These are phyloP conservation scores for Pleoardoris graminearum DNA, from an alignment of 2,329 filamentous ascomycete genomes.

Conservation along the genomic window DNA sequence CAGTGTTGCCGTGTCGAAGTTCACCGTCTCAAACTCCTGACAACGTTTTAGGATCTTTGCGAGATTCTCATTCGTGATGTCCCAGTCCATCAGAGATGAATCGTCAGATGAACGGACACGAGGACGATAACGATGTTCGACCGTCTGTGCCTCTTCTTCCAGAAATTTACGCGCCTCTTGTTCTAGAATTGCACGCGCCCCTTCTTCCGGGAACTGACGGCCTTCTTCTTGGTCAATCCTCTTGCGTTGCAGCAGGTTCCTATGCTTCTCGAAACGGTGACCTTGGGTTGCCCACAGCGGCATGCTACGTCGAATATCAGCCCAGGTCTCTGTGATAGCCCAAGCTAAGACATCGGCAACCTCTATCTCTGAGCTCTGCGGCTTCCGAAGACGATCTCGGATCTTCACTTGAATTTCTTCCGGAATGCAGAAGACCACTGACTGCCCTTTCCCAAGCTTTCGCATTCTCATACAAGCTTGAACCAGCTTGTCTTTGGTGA, in stretches of 20 bases:
- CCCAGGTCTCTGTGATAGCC: conserved; percentile 62
- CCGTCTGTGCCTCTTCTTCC: conserved; percentile 26
- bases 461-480: conserved; percentile 72
- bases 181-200: conserved; percentile 60
- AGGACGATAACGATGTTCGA: conserved; percentile 54
- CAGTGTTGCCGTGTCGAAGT: conserved; percentile 47
- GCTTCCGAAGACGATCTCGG: conserved; percentile 20
- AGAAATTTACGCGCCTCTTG: conserved; percentile 56
- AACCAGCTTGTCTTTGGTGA: conserved; percentile 70
- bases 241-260: conserved; percentile 37
- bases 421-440: conserved; percentile 63
- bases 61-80: conserved; percentile 23
- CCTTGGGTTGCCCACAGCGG: conserved; percentile 67
- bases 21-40: conserved; percentile 29
- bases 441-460: conserved; percentile 68
- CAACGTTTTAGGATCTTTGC: conserved; percentile 24
- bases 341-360: conserved; percentile 63
- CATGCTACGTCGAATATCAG: conserved; percentile 54
- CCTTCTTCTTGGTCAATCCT: conserved; percentile 30
- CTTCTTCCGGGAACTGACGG: too few relatives aligned
- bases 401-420: conserved; percentile 64
- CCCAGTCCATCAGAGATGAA: conserved; percentile 10
- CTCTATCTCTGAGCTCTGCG: conserved; percentile 37
- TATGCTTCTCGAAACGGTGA: conserved; percentile 52
- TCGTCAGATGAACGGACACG: neutral